Evolutionary conservation across 228 moss, liverwort and hornwort genomes (phyloP).

Genomic region (Sphagnum fallax): DNA sequence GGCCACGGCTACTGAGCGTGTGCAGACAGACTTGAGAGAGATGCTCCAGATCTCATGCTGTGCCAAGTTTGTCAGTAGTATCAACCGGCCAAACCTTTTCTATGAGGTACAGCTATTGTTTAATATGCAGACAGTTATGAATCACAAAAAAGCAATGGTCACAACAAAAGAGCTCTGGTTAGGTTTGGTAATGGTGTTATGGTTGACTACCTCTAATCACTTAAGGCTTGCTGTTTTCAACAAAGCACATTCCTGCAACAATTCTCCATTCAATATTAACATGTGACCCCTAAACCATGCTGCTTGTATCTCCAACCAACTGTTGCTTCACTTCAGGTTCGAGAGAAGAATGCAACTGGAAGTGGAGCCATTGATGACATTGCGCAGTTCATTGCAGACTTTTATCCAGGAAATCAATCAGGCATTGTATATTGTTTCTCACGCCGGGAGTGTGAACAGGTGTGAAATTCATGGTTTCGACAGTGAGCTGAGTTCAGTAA

Average conservation of each 20-base stretch:
- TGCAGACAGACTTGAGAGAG: conserved; percentile 81
- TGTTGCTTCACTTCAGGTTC: conserved; percentile 39
- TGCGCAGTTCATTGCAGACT: conserved; percentile 75
- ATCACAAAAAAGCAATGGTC: neutral
- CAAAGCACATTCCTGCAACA: neutral
- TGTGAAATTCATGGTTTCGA: conserved; percentile 10
- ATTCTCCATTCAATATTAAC: too few relatives aligned
- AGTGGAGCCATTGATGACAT: conserved; percentile 86
- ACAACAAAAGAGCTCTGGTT: too few relatives aligned
- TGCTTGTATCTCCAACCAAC: conserved; percentile 7
- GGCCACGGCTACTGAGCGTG: conserved; percentile 98
- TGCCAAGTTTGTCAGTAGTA: conserved; percentile 89
- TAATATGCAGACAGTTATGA: neutral
- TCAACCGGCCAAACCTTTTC: conserved; percentile 90
- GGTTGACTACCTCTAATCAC: neutral
- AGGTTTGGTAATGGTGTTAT: too few relatives aligned
- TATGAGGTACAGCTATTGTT: conserved; percentile 59
- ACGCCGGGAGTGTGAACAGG: conserved; percentile 96
- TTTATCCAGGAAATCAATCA: conserved; percentile 72
- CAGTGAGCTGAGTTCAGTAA: neutral
- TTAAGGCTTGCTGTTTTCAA: neutral
- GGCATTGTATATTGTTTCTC: conserved; percentile 97
- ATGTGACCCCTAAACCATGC: neutral
- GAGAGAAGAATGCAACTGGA: conserved; percentile 83
- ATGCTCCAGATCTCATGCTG: conserved; percentile 85